Evolutionary conservation across 2,329 filamentous ascomycete species (phyloP).

Genomic region (Trichoderma lentiforme): DNA sequence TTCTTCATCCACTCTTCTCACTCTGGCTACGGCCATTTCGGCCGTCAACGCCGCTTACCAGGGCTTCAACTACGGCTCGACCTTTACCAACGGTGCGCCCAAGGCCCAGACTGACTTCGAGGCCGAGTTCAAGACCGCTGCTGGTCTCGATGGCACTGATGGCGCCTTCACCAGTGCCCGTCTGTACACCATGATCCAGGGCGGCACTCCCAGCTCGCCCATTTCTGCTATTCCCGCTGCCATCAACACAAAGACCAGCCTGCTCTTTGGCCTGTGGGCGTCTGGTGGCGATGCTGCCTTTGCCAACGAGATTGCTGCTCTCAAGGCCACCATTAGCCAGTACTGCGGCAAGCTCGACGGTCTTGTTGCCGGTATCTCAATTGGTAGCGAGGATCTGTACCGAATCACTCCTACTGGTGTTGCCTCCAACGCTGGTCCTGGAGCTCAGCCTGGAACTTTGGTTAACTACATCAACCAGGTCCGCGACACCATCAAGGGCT

Average conservation of each 20-base stretch:
- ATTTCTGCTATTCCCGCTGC: constrained; percentile 78
- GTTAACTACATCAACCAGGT: constrained; percentile 69
- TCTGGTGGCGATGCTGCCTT: constrained; percentile 63
- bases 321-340: constrained; percentile 64
- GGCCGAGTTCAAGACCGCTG: constrained; percentile 64
- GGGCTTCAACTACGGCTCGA: constrained; percentile 73
- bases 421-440: constrained; percentile 58
- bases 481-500: constrained; percentile 60
- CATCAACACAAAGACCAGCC: constrained; percentile 71
- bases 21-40: constrained; percentile 35
- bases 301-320: constrained; percentile 69
- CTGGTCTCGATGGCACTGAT: constrained; percentile 59
- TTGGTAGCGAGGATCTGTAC: constrained; percentile 86
- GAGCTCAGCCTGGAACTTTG: constrained; percentile 59
- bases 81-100: constrained; percentile 56
- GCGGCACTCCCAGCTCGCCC: constrained; percentile 58
- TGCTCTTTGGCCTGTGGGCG: constrained; percentile 82
- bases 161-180: constrained; percentile 65
- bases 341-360: constrained; percentile 65
- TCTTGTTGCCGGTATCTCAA: constrained; percentile 75
- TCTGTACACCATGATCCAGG: constrained; percentile 74
- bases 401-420: constrained; percentile 70
- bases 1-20: constrained; percentile 32
- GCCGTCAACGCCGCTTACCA: constrained; percentile 42
- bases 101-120: constrained; percentile 66